Percentiles rank a stretch among this genome's conserved stretches.
Conservation (phyloP, 1,284 basidiomycete genomes). For the Hemileia vastatrix region DNA sequence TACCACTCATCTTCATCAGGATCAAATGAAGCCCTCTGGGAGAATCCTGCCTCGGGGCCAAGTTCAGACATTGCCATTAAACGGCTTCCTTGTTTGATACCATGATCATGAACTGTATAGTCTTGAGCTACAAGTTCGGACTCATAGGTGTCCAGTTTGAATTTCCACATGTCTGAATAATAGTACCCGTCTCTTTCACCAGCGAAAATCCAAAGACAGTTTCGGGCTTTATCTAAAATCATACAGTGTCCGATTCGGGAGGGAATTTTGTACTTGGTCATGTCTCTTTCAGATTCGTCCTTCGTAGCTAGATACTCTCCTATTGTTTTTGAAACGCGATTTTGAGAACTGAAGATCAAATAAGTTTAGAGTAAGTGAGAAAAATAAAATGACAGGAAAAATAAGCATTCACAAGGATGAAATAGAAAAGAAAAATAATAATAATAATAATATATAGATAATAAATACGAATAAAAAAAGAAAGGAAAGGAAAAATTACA, state of each 20-base stretch:
- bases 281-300: too few species aligned
- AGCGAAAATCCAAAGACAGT: slow-evolving; percentile 18
- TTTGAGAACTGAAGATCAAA: background rate
- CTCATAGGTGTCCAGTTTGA: background rate
- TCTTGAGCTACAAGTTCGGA: slow-evolving; percentile 8
- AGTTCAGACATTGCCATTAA: background rate
- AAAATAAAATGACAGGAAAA: background rate
- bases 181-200: slow-evolving; percentile 18
- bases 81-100: too few species aligned
- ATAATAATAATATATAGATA: slow-evolving; percentile 9
- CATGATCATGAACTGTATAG: slow-evolving; percentile 10
- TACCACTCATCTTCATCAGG: slow-evolving; percentile 16
- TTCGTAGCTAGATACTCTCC: too few species aligned
- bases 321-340: too few species aligned
- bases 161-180: slow-evolving; percentile 17
- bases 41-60: slow-evolving; percentile 17
- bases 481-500: slow-evolving; percentile 53
- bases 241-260: slow-evolving; percentile 20
- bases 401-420: too few species aligned
- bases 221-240: slow-evolving; percentile 15
- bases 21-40: slow-evolving; percentile 21
- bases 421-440: background rate
- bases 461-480: slow-evolving; percentile 47
- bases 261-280: slow-evolving; percentile 8
- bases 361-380: background rate